Percentiles rank a stretch among this genome's conserved stretches.
These are phyloP conservation scores for Tricholoma flavovirens DNA, from an alignment of 768 basidiomycete genomes.

Conservation along the genomic window DNA sequence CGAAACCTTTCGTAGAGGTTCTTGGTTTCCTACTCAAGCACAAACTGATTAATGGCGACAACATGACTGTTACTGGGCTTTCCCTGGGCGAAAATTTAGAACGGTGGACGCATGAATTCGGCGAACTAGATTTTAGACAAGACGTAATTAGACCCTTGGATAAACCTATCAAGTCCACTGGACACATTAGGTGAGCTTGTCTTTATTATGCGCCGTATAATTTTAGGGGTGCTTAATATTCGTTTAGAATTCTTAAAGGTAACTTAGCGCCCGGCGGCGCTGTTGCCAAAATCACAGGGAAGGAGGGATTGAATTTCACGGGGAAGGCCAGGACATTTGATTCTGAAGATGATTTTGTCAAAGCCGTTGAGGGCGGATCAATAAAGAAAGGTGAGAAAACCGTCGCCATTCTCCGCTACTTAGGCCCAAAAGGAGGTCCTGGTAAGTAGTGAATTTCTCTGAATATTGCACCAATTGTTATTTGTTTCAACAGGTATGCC, in stretches of 20 bases:
- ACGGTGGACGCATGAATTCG: slow-evolving; percentile 76
- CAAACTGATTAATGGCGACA: slow-evolving; percentile 85
- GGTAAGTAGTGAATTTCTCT: slow-evolving; percentile 47
- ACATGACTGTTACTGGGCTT: slow-evolving; percentile 84
- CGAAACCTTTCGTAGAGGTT: slow-evolving; percentile 50
- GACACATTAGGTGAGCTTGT: slow-evolving; percentile 72
- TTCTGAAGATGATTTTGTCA: slow-evolving; percentile 79
- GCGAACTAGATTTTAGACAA: slow-evolving; percentile 68
- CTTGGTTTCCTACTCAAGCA: slow-evolving; percentile 82
- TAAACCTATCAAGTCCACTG: slow-evolving; percentile 83
- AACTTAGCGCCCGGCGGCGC: slow-evolving; percentile 93
- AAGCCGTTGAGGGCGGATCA: slow-evolving; percentile 80
- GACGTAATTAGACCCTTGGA: slow-evolving; percentile 84
- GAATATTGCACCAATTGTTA: background rate
- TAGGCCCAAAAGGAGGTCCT: slow-evolving; percentile 96
- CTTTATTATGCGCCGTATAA: slow-evolving; percentile 4
- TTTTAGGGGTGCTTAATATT: slow-evolving; percentile 11
- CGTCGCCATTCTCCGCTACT: slow-evolving; percentile 89
- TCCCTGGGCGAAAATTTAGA: slow-evolving; percentile 92
- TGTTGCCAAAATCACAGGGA: slow-evolving; percentile 96
- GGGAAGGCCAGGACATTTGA: slow-evolving; percentile 94
- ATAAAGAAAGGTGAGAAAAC: slow-evolving; percentile 97
- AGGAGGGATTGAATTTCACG: slow-evolving; percentile 84
- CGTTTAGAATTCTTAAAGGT: slow-evolving; percentile 74
- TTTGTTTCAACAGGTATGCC: slow-evolving; percentile 72